Percentiles rank a stretch among this genome's conserved stretches.
Evolutionary conservation across 176 grass and related monocot genomes (phyloP).

Genomic region (Bolboschoenus planiculmis): DNA sequence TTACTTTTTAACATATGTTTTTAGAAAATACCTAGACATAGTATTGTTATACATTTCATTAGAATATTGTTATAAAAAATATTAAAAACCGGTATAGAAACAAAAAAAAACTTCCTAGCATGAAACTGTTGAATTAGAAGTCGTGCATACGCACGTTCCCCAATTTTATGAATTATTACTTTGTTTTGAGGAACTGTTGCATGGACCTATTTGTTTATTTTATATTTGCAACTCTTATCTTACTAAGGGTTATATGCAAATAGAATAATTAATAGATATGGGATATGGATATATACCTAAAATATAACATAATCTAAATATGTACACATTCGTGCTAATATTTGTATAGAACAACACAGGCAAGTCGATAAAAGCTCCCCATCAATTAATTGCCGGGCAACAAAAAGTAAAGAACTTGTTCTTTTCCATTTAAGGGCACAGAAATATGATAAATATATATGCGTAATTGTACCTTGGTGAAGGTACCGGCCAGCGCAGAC

Average conservation of each 20-base stretch:
- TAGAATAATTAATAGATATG: not conserved
- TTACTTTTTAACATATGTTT: no score
- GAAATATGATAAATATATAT: not conserved
- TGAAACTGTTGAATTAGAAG: not conserved
- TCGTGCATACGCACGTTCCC: not conserved
- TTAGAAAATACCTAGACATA: no score
- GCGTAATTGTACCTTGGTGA: conserved; percentile 32
- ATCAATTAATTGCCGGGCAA: not conserved
- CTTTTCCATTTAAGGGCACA: not conserved
- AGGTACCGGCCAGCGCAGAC: conserved; percentile 22
- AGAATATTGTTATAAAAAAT: no score
- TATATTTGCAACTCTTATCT: not conserved
- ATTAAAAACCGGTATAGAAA: no score
- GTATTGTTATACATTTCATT: no score
- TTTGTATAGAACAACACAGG: not conserved
- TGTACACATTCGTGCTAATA: not conserved
- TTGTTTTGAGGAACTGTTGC: not conserved
- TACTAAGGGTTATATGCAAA: not conserved
- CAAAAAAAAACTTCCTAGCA: no score
- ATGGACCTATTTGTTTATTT: not conserved
- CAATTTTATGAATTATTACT: not conserved
- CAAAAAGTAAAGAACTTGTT: not conserved
- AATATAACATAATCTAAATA: not conserved
- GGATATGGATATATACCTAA: not conserved
- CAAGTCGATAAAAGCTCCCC: not conserved